phyloP scores from a whole-genome alignment of 495 filamentous ascomycete species.

The Hyaloscypha bicolor region DNA sequence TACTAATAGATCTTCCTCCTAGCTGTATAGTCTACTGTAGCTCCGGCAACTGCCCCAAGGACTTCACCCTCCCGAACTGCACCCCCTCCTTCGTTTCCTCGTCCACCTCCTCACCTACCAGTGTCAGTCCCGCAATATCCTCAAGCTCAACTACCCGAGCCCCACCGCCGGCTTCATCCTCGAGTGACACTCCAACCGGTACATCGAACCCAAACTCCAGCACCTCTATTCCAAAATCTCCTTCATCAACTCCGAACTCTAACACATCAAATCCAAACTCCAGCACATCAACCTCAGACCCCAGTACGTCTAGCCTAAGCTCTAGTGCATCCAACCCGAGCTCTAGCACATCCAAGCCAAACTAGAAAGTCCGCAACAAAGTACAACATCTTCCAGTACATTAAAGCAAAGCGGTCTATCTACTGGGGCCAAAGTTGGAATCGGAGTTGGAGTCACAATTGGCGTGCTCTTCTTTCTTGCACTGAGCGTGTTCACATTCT shows the following conservation, averaged over 20 bases:
- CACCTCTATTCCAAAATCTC: no score
- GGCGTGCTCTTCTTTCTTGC: background rate
- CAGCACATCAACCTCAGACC: no score
- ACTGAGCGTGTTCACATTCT: background rate
- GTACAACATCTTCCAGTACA: background rate
- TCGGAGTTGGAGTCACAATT: background rate
- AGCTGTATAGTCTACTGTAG: conserved; percentile 25
- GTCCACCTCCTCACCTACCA: background rate
- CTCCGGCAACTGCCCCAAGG: conserved; percentile 15
- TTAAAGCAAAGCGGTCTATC: background rate
- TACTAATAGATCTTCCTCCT: conserved; percentile 6
- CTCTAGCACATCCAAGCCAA: background rate
- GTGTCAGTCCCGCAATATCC: background rate
- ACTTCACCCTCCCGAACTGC: conserved; percentile 24
- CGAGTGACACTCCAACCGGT: background rate
- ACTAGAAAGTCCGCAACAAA: background rate
- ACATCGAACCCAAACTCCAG: no score
- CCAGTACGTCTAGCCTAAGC: no score
- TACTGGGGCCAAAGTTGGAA: background rate
- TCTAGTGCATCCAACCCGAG: no score
- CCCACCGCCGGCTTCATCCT: background rate
- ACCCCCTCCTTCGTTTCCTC: background rate
- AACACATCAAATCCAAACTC: no score
- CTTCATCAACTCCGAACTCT: no score
- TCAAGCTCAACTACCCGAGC: background rate